Evolutionary conservation across 352 stramenopile genomes (phyloP).

Genomic region (Phytophthora colocasiae): DNA sequence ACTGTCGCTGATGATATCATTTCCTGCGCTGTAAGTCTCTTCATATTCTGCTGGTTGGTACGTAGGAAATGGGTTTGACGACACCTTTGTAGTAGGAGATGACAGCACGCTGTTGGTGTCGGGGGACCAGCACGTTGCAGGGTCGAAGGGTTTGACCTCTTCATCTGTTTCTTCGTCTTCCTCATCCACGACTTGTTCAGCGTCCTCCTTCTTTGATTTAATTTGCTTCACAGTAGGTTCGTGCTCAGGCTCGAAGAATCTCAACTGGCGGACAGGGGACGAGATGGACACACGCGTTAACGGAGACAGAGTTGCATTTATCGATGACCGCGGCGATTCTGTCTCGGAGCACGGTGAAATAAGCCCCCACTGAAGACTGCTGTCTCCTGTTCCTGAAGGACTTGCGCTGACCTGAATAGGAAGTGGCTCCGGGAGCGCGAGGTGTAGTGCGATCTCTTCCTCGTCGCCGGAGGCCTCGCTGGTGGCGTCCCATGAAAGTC

Average conservation of each 20-base stretch:
- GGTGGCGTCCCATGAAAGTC: conserved; percentile 36
- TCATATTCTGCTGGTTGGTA: conserved; percentile 6
- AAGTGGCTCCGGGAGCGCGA: conserved; percentile 14
- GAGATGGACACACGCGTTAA: conserved; percentile 31
- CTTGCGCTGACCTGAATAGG: conserved; percentile 15
- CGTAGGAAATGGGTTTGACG: conserved; percentile 25
- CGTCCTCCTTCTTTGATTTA: conserved; percentile 1
- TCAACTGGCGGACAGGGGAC: conserved; percentile 20
- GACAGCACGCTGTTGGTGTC: conserved; percentile 22
- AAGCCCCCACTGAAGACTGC: conserved; percentile 45
- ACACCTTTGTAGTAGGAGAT: conserved; percentile 4
- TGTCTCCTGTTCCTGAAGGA: neutral
- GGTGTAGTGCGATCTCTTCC: conserved; percentile 8
- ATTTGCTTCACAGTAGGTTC: conserved; percentile 17
- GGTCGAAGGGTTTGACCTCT: conserved; percentile 18
- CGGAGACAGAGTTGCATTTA: conserved; percentile 17
- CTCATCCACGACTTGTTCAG: conserved; percentile 11
- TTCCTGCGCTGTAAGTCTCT: conserved; percentile 7
- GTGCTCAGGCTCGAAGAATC: conserved; percentile 34
- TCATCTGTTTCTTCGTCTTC: conserved; percentile 21
- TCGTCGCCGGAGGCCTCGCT: conserved; percentile 25
- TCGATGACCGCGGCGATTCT: conserved; percentile 14
- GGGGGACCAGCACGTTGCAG: conserved; percentile 31
- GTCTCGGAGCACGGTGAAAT: conserved; percentile 63
- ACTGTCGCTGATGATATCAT: conserved; percentile 21